Evolutionary conservation across 192 early-diverging fungal species (phyloP).

Genomic region (Chytriomyces sp.): DNA sequence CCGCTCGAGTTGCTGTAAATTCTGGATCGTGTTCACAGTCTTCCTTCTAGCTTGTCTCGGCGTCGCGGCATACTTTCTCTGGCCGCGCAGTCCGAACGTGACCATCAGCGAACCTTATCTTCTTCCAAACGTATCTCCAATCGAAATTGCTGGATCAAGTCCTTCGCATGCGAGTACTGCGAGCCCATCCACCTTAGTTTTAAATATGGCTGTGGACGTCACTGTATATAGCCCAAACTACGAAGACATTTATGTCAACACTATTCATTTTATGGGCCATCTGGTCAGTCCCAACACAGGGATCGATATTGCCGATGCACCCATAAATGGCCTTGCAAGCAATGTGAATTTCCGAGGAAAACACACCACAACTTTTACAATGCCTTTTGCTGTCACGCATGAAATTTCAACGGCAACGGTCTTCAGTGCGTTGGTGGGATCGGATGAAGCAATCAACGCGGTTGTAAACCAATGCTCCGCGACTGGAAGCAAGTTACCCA

Average conservation of each 20-base stretch:
- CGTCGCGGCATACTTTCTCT: slow-evolving; percentile 24
- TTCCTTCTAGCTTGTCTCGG: slow-evolving; percentile 23
- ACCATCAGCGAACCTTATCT: slow-evolving; percentile 15
- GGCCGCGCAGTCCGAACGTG: slow-evolving; percentile 21
- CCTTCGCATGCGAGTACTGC: not conserved
- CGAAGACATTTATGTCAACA: slow-evolving; percentile 24
- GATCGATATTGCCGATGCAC: slow-evolving; percentile 6
- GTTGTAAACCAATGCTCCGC: not conserved
- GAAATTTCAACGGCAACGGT: not conserved
- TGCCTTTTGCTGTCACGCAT: not conserved
- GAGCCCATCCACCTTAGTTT: not conserved
- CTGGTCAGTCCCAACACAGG: not conserved
- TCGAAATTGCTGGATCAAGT: slow-evolving; percentile 4
- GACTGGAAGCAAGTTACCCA: not conserved
- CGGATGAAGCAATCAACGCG: slow-evolving; percentile 8
- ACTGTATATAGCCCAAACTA: slow-evolving; percentile 27
- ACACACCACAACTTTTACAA: not conserved
- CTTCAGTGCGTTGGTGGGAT: not conserved
- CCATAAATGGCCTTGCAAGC: not conserved
- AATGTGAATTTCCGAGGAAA: slow-evolving; percentile 11
- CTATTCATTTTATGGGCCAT: not conserved
- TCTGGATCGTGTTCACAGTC: slow-evolving; percentile 6
- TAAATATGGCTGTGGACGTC: slow-evolving; percentile 20
- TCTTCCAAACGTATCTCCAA: not conserved
- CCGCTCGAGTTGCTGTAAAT: slow-evolving; percentile 10